phyloP scores from a whole-genome alignment of 225 moss, liverwort and hornwort genomes.

The Thuidium tamariscinum region DNA sequence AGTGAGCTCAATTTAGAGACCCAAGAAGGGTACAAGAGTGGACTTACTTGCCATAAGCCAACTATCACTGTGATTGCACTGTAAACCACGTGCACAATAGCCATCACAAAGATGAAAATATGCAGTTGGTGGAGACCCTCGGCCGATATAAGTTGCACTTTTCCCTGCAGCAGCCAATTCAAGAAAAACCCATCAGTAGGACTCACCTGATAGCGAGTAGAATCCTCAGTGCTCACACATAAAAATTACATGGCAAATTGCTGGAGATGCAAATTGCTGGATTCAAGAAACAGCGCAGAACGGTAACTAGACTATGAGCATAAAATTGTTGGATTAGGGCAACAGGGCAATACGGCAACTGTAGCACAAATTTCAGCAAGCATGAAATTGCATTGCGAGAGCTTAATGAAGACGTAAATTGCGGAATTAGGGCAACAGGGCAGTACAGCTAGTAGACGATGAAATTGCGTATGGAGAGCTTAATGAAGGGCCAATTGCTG shows the following conservation, averaged over 20 bases:
- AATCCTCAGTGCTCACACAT: too few species aligned
- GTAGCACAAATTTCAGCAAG: not conserved
- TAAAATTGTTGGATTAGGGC: not conserved
- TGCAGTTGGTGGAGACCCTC: conserved; percentile 94
- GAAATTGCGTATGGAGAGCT: not conserved
- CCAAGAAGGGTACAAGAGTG: not conserved
- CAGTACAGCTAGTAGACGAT: not conserved
- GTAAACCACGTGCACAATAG: conserved; percentile 73
- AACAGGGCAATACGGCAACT: not conserved
- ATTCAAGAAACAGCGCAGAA: not conserved
- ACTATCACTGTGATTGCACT: conserved; percentile 49
- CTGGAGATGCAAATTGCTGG: not conserved
- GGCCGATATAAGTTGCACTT: conserved; percentile 57
- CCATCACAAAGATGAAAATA: conserved; percentile 91
- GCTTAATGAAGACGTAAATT: not conserved
- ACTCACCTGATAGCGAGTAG: not conserved
- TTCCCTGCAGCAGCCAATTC: conserved; percentile 39
- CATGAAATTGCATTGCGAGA: not conserved
- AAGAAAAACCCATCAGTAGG: not conserved
- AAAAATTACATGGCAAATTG: not conserved
- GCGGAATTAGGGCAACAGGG: not conserved
- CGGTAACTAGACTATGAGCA: not conserved
- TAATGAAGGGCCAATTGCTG: not conserved
- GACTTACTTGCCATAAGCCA: conserved; percentile 62
- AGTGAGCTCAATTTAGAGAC: not conserved